Percentiles rank a stretch among this genome's conserved stretches.
These are phyloP conservation scores for Tuber borchii DNA, from an alignment of 495 filamentous ascomycete genomes.

Conservation along the genomic window DNA sequence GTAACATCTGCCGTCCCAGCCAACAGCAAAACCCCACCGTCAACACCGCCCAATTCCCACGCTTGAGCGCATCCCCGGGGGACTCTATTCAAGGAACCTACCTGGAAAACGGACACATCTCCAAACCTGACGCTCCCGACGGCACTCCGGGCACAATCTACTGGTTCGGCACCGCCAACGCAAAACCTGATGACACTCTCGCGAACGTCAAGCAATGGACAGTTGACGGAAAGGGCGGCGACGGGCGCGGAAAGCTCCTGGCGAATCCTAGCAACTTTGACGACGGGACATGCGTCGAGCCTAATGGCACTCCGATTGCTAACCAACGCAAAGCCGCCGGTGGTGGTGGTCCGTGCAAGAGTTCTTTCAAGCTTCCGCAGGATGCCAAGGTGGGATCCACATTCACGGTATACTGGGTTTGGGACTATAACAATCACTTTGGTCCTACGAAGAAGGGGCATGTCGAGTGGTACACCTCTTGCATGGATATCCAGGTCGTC, in stretches of 20 bases:
- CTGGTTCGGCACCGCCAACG: conserved; percentile 31
- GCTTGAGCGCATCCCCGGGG: conserved; percentile 30
- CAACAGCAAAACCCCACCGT: conserved; percentile 11
- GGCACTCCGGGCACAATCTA: conserved; percentile 25
- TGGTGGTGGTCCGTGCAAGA: conserved; percentile 27
- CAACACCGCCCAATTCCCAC: conserved; percentile 14
- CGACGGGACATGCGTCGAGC: conserved; percentile 35
- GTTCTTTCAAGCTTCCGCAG: conserved; percentile 31
- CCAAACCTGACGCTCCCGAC: conserved; percentile 9
- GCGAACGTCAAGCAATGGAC: conserved; percentile 27
- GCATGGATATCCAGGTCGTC: conserved; percentile 39
- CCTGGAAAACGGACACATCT: conserved; percentile 40
- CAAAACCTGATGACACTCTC: conserved; percentile 20
- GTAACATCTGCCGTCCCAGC: conserved; percentile 8
- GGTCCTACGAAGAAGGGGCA: conserved; percentile 15
- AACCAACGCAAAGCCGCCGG: conserved; percentile 10
- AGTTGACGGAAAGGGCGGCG: conserved; percentile 20
- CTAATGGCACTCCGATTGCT: conserved; percentile 7
- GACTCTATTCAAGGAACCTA: conserved; percentile 26
- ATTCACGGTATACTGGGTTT: conserved; percentile 40
- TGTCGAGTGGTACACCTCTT: conserved; percentile 38
- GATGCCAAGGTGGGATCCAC: conserved; percentile 14
- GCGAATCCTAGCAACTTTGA: conserved; percentile 23
- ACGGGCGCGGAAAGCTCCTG: conserved; percentile 21
- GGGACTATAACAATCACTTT: conserved; percentile 34